phyloP scores from a whole-genome alignment of 352 stramenopile genomes.

The Pythium monospermum region DNA sequence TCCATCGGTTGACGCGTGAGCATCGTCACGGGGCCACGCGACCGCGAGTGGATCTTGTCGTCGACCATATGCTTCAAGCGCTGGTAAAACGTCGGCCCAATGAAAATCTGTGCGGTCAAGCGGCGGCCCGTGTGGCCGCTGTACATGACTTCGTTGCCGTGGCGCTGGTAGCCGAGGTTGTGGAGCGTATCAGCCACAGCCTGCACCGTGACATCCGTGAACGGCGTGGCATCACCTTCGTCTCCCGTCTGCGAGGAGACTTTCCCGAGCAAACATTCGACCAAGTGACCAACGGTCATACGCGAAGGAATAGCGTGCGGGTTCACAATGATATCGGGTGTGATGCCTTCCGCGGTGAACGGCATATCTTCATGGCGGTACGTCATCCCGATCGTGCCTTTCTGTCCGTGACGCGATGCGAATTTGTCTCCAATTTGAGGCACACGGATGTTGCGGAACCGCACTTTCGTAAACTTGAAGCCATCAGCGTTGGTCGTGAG shows the following conservation, averaged over 20 bases:
- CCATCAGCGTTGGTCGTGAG: conserved; percentile 97
- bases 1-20: conserved; percentile 99
- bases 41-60: conserved; percentile 99
- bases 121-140: conserved; percentile 98
- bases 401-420: conserved; percentile 87
- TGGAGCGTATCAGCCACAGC: conserved; percentile 94
- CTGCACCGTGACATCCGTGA: conserved; percentile 97
- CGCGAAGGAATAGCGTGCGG: conserved; percentile 99
- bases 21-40: conserved; percentile 94
- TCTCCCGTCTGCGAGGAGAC: conserved; percentile 95
- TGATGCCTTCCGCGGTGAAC: conserved; percentile 98
- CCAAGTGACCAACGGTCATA: conserved; percentile 99
- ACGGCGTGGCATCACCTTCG: conserved; percentile 99
- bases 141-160: conserved; percentile 99
- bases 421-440: conserved; percentile 99
- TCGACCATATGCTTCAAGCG: conserved; percentile 99
- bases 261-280: conserved; percentile 99
- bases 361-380: conserved; percentile 99
- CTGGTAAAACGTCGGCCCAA: conserved; percentile 99
- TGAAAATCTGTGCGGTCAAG: conserved; percentile 97
- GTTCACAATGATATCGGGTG: conserved; percentile 99
- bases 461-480: conserved; percentile 97
- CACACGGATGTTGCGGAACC: conserved; percentile 97
- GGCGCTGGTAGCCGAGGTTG: conserved; percentile 97
- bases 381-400: conserved; percentile 98